Base-by-base conservation (phyloP, 1,139 yeast species). In the Taphrina pruni region DNA sequence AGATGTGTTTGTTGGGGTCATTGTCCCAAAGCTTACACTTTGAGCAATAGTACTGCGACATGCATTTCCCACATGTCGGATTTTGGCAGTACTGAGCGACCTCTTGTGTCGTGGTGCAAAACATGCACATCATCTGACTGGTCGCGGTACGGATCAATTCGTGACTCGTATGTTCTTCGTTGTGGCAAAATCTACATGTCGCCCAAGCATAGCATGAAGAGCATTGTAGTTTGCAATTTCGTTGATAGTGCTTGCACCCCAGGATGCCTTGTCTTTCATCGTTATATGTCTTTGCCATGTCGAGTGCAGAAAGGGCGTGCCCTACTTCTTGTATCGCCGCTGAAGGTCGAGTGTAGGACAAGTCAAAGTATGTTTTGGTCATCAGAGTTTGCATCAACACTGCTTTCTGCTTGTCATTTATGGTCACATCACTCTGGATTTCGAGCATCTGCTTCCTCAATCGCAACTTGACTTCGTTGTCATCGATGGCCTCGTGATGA, bases 151-250 rank as follows among this genome's bases (percentile, higher is more conserved):
- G 81, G n/a, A 83, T 81, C 73, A 92, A 80, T 72, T 83, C 84
- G 77, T 92, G 98, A 41, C 79, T 76, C n/a, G 80, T 76, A 38
- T 82, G 80, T 36, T 76, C 83, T 21, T 81, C 85, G 78, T 92
- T 97, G 77, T 92, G 97, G 76, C 98, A 92, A 74, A 90, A 85
- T 17, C 97, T 84, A 78, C 98, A 92, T 0, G 91, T 80, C 74
- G 82, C 87, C 95, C 96, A 93, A 74, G 83, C 82, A 57, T 80
- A 78, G 76, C 98, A 92, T 0, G 83, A 82, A 8, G 89, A 84
- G 76, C 98, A 92, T 38, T 90, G 95, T 68, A 90, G 78, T 76
- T 92, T 91, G 78, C 97, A 91, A 72, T 88, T 88, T 39, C 96
- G 81, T 75, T 87, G 89, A 78, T 93, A 93, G 78, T 93, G 98